Base-by-base conservation (phyloP, 257 asterid genomes). In the Nicotiana benthamiana region DNA sequence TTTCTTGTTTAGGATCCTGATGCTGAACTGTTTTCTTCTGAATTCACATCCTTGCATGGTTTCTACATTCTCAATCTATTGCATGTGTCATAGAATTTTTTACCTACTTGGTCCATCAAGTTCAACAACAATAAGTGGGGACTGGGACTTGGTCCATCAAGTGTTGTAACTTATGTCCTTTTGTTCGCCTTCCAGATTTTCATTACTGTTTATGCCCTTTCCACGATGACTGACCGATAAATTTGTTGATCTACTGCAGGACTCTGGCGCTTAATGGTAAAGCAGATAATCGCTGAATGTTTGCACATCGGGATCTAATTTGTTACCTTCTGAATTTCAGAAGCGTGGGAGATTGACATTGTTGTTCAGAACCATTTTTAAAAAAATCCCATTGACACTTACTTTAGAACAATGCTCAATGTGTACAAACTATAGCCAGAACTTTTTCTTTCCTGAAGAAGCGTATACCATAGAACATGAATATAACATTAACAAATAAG, bases 231-330 rank as follows among this genome's bases (percentile, higher is more conserved):
- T 75, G 75, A 84, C 80, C 56, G 52, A 9, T 68, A 24, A 79
- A 16, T 72, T 32, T 59, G 64, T 80, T 84, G 60, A 84, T 26
- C 52, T 28, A 36, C 59, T 83, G 82, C 89, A 93, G 97, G 93
- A 83, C 84, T 53, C 84, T 83, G 75, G 79, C 87, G 79, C 85
- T 89, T 57, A 46, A 86, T 20, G 84, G 89, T 22, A 86, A 87
- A 77, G 88, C 85, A 60, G 91, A 89, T 63, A 81, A 72, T 84
- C 86, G 91, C 83, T 86, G 87, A 84, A 62, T 83, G 93, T 82
- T 66, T 64, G 65, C 80, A 75, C 60, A 54, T 83, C 75, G 27
- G 48, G 70, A 65, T 67, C 77, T 63, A 79, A 70, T 82, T 66
- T 16, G 80, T 63, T 82, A 32, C 75, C 46, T 75, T 82, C 82